Conservation (phyloP, 2,329 filamentous ascomycete genomes). For the Acrocalymma vagum region DNA sequence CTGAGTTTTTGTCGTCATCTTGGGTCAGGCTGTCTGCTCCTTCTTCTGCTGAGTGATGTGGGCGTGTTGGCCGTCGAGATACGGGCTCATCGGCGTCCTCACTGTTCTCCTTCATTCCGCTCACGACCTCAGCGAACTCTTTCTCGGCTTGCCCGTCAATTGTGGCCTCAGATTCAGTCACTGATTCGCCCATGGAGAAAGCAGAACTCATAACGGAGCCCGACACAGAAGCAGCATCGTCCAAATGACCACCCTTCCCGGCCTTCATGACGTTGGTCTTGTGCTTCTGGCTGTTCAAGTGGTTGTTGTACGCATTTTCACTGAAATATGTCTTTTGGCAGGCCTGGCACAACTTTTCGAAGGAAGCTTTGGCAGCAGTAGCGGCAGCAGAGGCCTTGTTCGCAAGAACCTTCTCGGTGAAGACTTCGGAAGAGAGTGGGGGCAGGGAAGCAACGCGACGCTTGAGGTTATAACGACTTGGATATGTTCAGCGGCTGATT, state of each 20-base stretch:
- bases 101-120: conserved; percentile 75
- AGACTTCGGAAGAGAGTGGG: conserved; percentile 89
- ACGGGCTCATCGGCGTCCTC: conserved; percentile 57
- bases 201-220: conserved; percentile 86
- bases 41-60: conserved; percentile 49
- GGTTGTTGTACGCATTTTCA: conserved; percentile 94
- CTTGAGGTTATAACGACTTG: conserved; percentile 93
- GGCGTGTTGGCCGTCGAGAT: conserved; percentile 50
- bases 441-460: conserved; percentile 89
- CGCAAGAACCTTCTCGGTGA: conserved; percentile 93
- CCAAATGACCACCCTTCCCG: conserved; percentile 48
- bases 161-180: conserved; percentile 60
- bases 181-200: conserved; percentile 87
- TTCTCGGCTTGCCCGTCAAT: conserved; percentile 75
- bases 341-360: conserved; percentile 80
- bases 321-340: conserved; percentile 96
- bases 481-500: conserved; percentile 4
- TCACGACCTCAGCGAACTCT: conserved; percentile 80
- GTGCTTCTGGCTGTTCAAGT: conserved; percentile 90
- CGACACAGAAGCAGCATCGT: conserved; percentile 71
- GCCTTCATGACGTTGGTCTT: conserved; percentile 68
- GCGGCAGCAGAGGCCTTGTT: conserved; percentile 85
- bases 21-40: conserved; percentile 40
- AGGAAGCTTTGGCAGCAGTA: conserved; percentile 86
- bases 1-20: conserved; percentile 51